These are phyloP conservation scores for Cryphonectria radicalis DNA, from an alignment of 2,329 filamentous ascomycete species.

Conservation along the genomic window DNA sequence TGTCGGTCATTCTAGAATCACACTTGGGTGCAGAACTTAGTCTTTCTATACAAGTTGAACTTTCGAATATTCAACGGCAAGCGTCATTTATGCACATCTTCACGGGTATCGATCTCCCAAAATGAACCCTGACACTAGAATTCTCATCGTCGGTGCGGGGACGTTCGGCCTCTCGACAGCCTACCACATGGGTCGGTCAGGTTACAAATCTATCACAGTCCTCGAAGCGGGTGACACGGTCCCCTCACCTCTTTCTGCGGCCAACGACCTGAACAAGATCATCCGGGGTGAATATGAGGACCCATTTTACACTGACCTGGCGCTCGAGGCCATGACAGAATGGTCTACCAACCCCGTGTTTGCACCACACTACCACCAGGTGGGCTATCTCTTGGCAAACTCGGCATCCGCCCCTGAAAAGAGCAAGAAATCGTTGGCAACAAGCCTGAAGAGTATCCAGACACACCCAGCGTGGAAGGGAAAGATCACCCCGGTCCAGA, in stretches of 20 bases:
- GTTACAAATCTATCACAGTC: constrained; percentile 52
- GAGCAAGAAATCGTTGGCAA: constrained; percentile 49
- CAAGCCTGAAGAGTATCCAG: constrained; percentile 46
- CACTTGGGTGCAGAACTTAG: background rate
- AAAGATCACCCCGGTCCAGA: constrained; percentile 44
- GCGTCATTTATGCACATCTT: background rate
- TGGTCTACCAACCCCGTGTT: constrained; percentile 58
- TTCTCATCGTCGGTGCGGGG: constrained; percentile 52
- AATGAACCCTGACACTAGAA: constrained; percentile 20
- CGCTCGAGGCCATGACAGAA: constrained; percentile 51
- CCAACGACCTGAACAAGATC: constrained; percentile 66
- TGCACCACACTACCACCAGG: constrained; percentile 53
- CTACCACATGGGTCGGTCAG: constrained; percentile 47
- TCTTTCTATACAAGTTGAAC: background rate
- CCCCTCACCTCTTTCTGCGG: constrained; percentile 58
- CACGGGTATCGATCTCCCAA: background rate
- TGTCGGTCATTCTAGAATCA: background rate
- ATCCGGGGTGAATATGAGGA: constrained; percentile 63
- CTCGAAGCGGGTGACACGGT: constrained; percentile 45
- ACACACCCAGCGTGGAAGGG: constrained; percentile 45
- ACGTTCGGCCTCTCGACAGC: constrained; percentile 56
- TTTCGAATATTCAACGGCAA: background rate
- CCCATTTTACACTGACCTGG: constrained; percentile 58
- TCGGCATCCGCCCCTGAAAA: constrained; percentile 53
- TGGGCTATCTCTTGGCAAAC: constrained; percentile 54